Conservation (phyloP, 176 grass and related monocot species). For the Raddia guianensis region DNA sequence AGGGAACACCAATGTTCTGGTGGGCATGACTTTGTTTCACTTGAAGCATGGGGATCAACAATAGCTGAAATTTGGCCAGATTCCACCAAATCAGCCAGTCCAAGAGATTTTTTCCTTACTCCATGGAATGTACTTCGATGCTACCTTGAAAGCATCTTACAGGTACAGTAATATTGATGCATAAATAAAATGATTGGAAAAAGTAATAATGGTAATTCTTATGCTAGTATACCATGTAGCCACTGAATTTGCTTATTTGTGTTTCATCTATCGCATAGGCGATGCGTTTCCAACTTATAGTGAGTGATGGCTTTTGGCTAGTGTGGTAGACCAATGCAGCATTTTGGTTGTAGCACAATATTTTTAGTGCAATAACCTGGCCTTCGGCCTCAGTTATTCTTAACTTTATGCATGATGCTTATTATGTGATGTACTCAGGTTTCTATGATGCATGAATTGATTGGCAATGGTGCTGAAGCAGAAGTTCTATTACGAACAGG, state of each 20-base stretch:
- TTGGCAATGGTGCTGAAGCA: slow-evolving; percentile 76
- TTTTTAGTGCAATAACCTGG: slow-evolving; percentile 18
- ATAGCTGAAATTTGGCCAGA: slow-evolving; percentile 71
- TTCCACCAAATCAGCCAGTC: slow-evolving; percentile 42
- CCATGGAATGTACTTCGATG: slow-evolving; percentile 79
- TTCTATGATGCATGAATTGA: slow-evolving; percentile 64
- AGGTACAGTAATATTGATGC: slow-evolving; percentile 49
- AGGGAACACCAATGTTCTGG: slow-evolving; percentile 8
- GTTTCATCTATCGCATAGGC: slow-evolving; percentile 1
- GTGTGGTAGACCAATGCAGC: slow-evolving; percentile 1
- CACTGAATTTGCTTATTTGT: not conserved
- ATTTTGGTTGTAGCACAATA: slow-evolving; percentile 3
- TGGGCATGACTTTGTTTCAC: slow-evolving; percentile 41
- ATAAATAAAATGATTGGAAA: slow-evolving; percentile 20
- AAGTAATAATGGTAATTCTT: not conserved
- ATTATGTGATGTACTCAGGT: slow-evolving; percentile 49
- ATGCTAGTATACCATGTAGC: not conserved
- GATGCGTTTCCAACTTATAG: slow-evolving; percentile 21
- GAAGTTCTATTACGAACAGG: slow-evolving; percentile 72
- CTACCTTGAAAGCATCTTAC: slow-evolving; percentile 94
- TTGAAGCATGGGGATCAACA: slow-evolving; percentile 60
- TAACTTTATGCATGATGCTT: slow-evolving; percentile 20
- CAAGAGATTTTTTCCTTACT: slow-evolving; percentile 62
- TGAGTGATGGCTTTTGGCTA: slow-evolving; percentile 11
- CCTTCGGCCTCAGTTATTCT: not conserved